phyloP scores from a whole-genome alignment of 2,329 filamentous ascomycete species.

The Westerdykella ornata region DNA sequence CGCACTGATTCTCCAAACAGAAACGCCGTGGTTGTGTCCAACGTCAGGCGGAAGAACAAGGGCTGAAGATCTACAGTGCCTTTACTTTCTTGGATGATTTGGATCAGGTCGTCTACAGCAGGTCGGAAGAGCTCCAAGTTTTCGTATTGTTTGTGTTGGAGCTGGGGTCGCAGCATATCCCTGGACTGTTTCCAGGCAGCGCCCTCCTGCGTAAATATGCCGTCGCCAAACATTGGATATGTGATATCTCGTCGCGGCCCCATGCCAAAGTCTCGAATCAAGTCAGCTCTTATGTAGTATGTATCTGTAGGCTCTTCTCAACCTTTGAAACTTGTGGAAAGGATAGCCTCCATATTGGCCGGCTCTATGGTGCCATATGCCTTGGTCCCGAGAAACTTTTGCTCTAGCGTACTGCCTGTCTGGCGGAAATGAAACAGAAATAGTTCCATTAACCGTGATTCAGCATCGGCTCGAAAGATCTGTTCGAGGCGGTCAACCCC shows the following conservation, averaged over 20 bases:
- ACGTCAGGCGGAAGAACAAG: slow-evolving; percentile 58
- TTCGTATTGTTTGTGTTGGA: slow-evolving; percentile 44
- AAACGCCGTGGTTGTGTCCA: slow-evolving; percentile 63
- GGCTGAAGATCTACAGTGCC: slow-evolving; percentile 51
- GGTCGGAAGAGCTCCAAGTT: slow-evolving; percentile 50
- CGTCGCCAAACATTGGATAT: slow-evolving; percentile 36
- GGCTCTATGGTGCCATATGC: slow-evolving; percentile 21
- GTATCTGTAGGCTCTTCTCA: background rate
- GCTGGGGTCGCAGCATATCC: slow-evolving; percentile 44
- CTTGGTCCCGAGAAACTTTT: slow-evolving; percentile 15
- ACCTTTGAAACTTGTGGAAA: slow-evolving; percentile 18
- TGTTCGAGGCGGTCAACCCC: slow-evolving; percentile 19
- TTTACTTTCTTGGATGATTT: slow-evolving; percentile 46
- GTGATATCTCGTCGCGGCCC: slow-evolving; percentile 31
- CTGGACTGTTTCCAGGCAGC: slow-evolving; percentile 23
- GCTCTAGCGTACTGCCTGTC: slow-evolving; percentile 21
- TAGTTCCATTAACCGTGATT: slow-evolving; percentile 22
- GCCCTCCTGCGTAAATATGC: slow-evolving; percentile 40
- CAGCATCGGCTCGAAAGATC: slow-evolving; percentile 16
- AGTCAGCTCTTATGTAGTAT: slow-evolving; percentile 2
- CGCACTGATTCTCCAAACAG: slow-evolving; percentile 48
- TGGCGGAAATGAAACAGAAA: slow-evolving; percentile 33
- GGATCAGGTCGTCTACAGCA: slow-evolving; percentile 51
- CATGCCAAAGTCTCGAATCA: slow-evolving; percentile 35
- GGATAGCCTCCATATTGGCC: slow-evolving; percentile 19